Evolutionary conservation across 2,329 filamentous ascomycete genomes (phyloP), one percentile per base, ranked within the genome.

Genomic region (Dothidotthia symphoricarpi): DNA sequence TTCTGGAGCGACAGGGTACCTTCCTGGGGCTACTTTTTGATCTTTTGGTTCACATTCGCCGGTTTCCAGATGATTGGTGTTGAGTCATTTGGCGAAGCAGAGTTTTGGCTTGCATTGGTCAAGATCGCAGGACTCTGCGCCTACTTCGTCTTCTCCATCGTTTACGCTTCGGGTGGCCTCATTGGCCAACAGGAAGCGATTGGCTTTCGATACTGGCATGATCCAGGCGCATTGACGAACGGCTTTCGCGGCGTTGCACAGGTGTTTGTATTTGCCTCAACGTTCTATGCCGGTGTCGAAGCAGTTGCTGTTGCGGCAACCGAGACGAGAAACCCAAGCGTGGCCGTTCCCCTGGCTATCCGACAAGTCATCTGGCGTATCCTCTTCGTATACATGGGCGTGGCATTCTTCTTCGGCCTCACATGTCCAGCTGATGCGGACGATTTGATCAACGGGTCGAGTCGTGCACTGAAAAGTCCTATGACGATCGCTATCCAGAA

Each of bases 351-450:
- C 0, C 55, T 63, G 11, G 71, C 69, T 78, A 69, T 73, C 33
- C 63, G 65, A 38, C 59, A 67, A 14, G 69, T 72, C 9, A 72
- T 71, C 35, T 68, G 59, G 53, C 65, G 71, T 17, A 69, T 73
- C 30, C 51, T 66, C 3, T 57, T 70, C 44, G 69, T 73, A 44
- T 73, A 72, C 48, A 65, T 73, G 41, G 64, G 64, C 6, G 65
- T 67, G 4, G 68, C 68, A 1, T 59, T 73, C 30, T 68, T 66
- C 43, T 66, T 72, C 77, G 7, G 85, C 7, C 73, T 91, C 3
- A 84, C 84, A 0, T 86, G 85, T 49, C 84, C 85, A 0, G 78
- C 81, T 27, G 78, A 88, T 43, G 79, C 82, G 0, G 67, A 75
- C 3, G 78, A 76, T 1, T 74, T 90, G 0, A 72, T 85, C 27